Percentiles rank a stretch among this genome's conserved stretches.
Evolutionary conservation across 2,329 filamentous ascomycete genomes (phyloP).

Genomic region (Venturia effusa): DNA sequence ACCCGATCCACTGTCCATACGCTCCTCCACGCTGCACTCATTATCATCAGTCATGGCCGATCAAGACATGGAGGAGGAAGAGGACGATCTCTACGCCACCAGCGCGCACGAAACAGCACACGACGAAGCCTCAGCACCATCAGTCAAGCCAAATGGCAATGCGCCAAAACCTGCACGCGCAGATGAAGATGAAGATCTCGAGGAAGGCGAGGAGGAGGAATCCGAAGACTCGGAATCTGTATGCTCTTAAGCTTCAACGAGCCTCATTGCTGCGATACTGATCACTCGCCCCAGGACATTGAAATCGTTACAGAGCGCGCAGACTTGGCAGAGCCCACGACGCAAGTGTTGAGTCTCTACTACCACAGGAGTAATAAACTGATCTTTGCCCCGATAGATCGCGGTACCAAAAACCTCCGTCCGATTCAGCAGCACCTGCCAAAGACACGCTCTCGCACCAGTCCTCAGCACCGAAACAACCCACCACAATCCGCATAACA

Average conservation of each 20-base stretch:
- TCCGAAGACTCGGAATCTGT: constrained; percentile 31
- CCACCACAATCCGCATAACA: constrained; percentile 6
- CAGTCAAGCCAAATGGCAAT: constrained; percentile 9
- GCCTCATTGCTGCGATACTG: constrained; percentile 9
- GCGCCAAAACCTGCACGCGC: constrained; percentile 14
- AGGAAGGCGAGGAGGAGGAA: constrained; percentile 35
- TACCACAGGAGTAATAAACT: not conserved
- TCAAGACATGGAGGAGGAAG: constrained; percentile 37
- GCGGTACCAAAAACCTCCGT: not conserved
- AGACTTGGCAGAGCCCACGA: constrained; percentile 20
- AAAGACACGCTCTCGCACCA: constrained; percentile 13
- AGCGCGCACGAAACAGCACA: constrained; percentile 10
- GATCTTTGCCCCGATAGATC: not conserved
- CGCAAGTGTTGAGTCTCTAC: not conserved
- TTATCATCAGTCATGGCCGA: not conserved
- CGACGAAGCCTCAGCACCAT: constrained; percentile 14
- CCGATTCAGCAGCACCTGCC: not conserved
- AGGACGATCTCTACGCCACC: constrained; percentile 40
- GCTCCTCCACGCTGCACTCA: too few species aligned
- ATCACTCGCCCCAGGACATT: constrained; percentile 32
- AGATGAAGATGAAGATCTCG: constrained; percentile 26
- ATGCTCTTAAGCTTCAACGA: constrained; percentile 13
- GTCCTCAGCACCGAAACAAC: constrained; percentile 20
- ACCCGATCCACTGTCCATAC: too few species aligned
- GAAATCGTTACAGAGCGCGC: constrained; percentile 27